phyloP scores from a whole-genome alignment of 164 flowering plant species.

The Houttuynia cordata region DNA sequence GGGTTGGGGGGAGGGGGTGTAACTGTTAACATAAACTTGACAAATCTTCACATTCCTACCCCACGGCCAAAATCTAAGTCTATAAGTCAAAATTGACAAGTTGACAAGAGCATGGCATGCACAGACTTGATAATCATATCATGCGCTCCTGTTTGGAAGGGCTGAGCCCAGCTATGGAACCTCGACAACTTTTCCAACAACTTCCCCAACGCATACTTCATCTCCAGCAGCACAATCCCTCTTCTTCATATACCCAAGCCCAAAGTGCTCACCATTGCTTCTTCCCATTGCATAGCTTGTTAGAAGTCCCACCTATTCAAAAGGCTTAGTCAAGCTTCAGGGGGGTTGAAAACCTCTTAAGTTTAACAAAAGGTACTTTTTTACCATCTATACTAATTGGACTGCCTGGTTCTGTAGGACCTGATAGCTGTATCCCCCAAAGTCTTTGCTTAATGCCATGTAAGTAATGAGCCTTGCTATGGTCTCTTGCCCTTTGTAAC shows the following conservation, averaged over 20 bases:
- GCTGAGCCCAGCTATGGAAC: slow-evolving; percentile 55
- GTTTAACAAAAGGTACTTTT: slow-evolving; percentile 13
- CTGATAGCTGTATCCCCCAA: slow-evolving; percentile 59
- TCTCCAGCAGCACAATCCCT: slow-evolving; percentile 45
- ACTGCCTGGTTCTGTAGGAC: slow-evolving; percentile 59
- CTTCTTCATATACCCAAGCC: slow-evolving; percentile 69
- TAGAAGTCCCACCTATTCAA: slow-evolving; percentile 61
- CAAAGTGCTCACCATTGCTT: slow-evolving; percentile 38
- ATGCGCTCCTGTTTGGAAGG: slow-evolving; percentile 4
- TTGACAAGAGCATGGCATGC: no score
- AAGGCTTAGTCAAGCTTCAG: not conserved
- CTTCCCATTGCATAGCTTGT: slow-evolving; percentile 62
- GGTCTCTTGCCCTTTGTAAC: slow-evolving; percentile 93
- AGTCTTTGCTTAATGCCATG: slow-evolving; percentile 71
- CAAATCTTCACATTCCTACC: no score
- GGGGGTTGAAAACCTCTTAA: slow-evolving; percentile 19
- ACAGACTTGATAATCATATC: not conserved
- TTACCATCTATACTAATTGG: slow-evolving; percentile 48
- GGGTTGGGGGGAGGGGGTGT: no score
- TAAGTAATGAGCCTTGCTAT: slow-evolving; percentile 73
- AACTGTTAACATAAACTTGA: no score
- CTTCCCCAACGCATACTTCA: slow-evolving; percentile 43
- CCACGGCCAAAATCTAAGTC: no score
- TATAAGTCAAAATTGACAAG: no score
- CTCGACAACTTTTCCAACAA: slow-evolving; percentile 42